Conservation (phyloP, 2,329 filamentous ascomycete genomes). For the Chrysoporthe austroafricana region DNA sequence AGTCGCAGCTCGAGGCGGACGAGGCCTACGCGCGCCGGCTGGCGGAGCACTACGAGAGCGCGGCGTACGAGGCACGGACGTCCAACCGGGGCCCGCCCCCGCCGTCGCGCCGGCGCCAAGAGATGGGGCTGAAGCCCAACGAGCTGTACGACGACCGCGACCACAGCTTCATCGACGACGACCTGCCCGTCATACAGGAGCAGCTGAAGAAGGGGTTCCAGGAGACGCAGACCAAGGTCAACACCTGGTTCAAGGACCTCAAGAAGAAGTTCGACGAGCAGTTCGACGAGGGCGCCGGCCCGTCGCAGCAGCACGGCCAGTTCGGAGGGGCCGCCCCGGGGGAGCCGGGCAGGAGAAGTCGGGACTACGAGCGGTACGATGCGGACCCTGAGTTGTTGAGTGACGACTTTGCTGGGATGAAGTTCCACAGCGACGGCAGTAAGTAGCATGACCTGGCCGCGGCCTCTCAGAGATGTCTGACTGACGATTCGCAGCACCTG, state of each 20-base stretch:
- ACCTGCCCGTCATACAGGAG: slow-evolving; percentile 89
- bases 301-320: slow-evolving; percentile 42
- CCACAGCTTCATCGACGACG: slow-evolving; percentile 93
- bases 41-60: slow-evolving; percentile 83
- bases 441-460: slow-evolving; percentile 38
- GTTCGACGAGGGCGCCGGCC: slow-evolving; percentile 71
- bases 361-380: slow-evolving; percentile 90
- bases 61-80: slow-evolving; percentile 61
- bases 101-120: slow-evolving; percentile 46
- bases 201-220: slow-evolving; percentile 93
- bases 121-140: slow-evolving; percentile 59
- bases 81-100: slow-evolving; percentile 43
- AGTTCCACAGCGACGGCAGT: slow-evolving; percentile 66
- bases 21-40: slow-evolving; percentile 91
- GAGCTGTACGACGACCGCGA: slow-evolving; percentile 70
- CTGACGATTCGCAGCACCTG: slow-evolving; percentile 52
- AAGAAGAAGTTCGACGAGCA: slow-evolving; percentile 95
- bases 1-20: slow-evolving; percentile 85
- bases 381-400: slow-evolving; percentile 88
- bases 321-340: slow-evolving; percentile 54
- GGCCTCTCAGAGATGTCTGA: neutral
- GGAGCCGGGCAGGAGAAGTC: slow-evolving; percentile 71
- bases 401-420: slow-evolving; percentile 82
- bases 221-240: slow-evolving; percentile 92
- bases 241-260: slow-evolving; percentile 86